A percentile compares a stretch with the other conserved stretches of the same genome.
These are phyloP conservation scores for Byssochlamys sp. DNA, from an alignment of 2,329 filamentous ascomycete genomes.

Conservation along the genomic window DNA sequence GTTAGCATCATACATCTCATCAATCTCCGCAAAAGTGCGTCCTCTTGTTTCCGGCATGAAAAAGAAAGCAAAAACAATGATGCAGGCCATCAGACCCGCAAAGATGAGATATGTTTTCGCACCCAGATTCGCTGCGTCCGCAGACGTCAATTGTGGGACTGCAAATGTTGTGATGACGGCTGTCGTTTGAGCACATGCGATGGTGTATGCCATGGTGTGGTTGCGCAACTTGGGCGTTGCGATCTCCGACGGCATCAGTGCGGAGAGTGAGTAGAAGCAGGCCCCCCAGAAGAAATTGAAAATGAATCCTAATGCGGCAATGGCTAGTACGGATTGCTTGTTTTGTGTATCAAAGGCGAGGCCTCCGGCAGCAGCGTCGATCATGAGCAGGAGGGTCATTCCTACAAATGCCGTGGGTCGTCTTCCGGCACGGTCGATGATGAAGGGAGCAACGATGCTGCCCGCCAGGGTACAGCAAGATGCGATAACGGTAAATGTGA, in stretches of 20 bases:
- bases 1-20: constrained; percentile 25
- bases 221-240: constrained; percentile 28
- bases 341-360: constrained; percentile 22
- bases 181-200: constrained; percentile 27
- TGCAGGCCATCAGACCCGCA: constrained; percentile 22
- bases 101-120: constrained; percentile 27
- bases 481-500: constrained; percentile 27
- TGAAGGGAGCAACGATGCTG: constrained; percentile 25
- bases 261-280: constrained; percentile 27
- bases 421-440: constrained; percentile 26
- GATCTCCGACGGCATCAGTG: constrained; percentile 27
- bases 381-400: constrained; percentile 23
- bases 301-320: constrained; percentile 25
- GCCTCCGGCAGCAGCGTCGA: constrained; percentile 24
- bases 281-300: constrained; percentile 32
- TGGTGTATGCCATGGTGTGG: constrained; percentile 28
- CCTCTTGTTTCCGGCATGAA: constrained; percentile 22
- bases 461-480: constrained; percentile 28
- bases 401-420: constrained; percentile 27
- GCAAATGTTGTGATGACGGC: constrained; percentile 32
- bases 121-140: constrained; percentile 23
- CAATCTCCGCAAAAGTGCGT: constrained; percentile 23
- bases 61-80: constrained; percentile 19
- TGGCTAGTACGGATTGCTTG: constrained; percentile 15
- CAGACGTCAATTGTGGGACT: constrained; percentile 26